Conservation (phyloP, 2,329 filamentous ascomycete species). For the Trichoderma hamatum region DNA sequence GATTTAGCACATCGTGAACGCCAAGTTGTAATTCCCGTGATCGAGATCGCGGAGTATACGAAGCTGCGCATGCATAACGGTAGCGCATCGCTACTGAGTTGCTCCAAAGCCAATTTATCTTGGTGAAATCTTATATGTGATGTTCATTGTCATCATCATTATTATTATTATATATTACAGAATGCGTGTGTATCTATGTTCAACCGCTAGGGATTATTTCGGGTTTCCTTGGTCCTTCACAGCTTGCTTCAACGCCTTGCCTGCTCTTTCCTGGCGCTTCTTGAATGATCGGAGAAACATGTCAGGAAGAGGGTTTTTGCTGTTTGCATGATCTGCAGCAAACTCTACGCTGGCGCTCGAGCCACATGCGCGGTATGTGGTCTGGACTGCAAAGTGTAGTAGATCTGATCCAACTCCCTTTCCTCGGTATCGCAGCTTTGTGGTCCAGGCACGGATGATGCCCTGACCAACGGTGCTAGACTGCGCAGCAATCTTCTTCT, state of each 20-base stretch:
- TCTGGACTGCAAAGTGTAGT: conserved; percentile 69
- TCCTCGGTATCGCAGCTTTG: conserved; percentile 67
- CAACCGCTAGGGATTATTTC: background rate
- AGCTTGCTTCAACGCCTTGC: conserved; percentile 45
- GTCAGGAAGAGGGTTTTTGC: conserved; percentile 58
- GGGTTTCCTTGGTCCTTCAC: conserved; percentile 29
- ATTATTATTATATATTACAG: conserved; percentile 3
- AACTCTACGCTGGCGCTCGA: conserved; percentile 66
- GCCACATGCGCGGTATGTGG: conserved; percentile 66
- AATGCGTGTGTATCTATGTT: background rate
- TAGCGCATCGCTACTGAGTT: background rate
- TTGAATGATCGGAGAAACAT: conserved; percentile 63
- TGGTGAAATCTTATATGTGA: background rate
- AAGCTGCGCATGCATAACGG: background rate
- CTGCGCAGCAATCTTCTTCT: conserved; percentile 3
- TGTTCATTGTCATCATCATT: background rate
- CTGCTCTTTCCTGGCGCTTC: conserved; percentile 57
- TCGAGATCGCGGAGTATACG: background rate
- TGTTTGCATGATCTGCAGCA: conserved; percentile 76
- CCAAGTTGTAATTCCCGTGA: background rate
- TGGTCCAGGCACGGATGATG: conserved; percentile 80
- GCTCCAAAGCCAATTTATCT: background rate
- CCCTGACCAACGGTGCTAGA: conserved; percentile 56
- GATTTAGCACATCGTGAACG: background rate
- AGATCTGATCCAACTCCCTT: conserved; percentile 72